phyloP scores from a whole-genome alignment of 805 yeast genomes.

The Lipomyces chichibuensis region DNA sequence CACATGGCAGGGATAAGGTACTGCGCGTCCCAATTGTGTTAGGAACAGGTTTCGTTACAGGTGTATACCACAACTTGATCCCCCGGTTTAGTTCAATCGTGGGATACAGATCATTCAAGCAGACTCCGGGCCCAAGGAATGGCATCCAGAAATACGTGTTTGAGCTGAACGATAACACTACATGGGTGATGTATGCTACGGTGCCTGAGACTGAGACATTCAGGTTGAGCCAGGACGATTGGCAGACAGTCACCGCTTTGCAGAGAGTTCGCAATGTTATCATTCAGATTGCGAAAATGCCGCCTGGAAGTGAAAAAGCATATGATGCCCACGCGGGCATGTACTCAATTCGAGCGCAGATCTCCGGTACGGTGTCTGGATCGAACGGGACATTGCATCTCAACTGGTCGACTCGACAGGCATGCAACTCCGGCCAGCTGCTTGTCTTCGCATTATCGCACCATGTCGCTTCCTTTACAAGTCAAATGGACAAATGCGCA shows the following conservation, averaged over 20 bases:
- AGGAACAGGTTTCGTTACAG: constrained; percentile 64
- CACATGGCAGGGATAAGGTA: constrained; percentile 20
- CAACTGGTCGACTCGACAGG: constrained; percentile 39
- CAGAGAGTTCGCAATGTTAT: constrained; percentile 54
- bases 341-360: constrained; percentile 55
- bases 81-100: constrained; percentile 46
- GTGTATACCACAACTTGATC: constrained; percentile 46
- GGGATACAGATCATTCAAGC: constrained; percentile 60
- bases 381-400: constrained; percentile 24
- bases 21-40: constrained; percentile 52
- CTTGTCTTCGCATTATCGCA: constrained; percentile 72
- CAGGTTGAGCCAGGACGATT: constrained; percentile 41
- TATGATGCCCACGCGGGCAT: constrained; percentile 68
- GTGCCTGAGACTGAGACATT: constrained; percentile 42
- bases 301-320: constrained; percentile 42
- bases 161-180: constrained; percentile 56
- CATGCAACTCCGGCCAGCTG: constrained; percentile 49
- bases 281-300: constrained; percentile 63
- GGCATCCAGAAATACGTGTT: constrained; percentile 58
- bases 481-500: constrained; percentile 41
- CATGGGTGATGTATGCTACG: constrained; percentile 72
- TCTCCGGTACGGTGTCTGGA: constrained; percentile 46
- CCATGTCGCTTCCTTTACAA: constrained; percentile 53
- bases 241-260: constrained; percentile 50
- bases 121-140: constrained; percentile 47